These are phyloP conservation scores for Hyaloscypha bicolor DNA, from an alignment of 495 filamentous ascomycete species.

Conservation along the genomic window DNA sequence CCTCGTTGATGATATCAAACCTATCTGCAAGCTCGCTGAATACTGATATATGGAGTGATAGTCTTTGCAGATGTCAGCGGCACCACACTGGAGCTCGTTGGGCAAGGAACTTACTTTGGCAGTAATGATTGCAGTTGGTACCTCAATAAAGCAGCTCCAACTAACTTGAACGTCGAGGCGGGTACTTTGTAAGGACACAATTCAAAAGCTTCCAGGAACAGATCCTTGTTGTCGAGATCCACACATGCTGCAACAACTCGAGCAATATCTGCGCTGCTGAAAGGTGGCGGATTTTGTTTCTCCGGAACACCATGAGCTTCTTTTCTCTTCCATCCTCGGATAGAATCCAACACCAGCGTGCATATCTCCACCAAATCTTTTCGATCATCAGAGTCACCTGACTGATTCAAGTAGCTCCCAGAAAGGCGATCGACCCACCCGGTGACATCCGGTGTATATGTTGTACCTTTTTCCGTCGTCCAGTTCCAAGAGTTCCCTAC, in stretches of 20 bases:
- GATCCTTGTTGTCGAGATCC: conserved; percentile 1
- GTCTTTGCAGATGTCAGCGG: background rate
- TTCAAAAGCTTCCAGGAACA: background rate
- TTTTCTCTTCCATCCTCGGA: background rate
- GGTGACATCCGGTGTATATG: conserved; percentile 13
- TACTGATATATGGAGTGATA: background rate
- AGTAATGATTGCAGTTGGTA: conserved; percentile 6
- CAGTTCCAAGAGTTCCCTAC: background rate
- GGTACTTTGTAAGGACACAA: background rate
- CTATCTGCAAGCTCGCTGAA: background rate
- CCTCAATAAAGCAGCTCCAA: background rate
- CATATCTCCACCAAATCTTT: conserved; percentile 10
- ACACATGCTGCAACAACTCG: background rate
- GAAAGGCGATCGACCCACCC: conserved; percentile 1
- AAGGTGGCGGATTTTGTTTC: background rate
- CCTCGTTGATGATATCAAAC: background rate
- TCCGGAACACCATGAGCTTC: background rate
- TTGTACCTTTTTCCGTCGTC: background rate
- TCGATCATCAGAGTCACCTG: background rate
- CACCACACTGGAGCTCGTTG: background rate
- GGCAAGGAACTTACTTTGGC: conserved; percentile 7
- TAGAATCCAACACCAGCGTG: background rate
- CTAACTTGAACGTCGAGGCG: background rate
- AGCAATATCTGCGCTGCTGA: background rate
- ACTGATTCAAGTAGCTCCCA: background rate